Evolutionary conservation across 2,329 filamentous ascomycete species (phyloP), one percentile per base, ranked within the genome.

Genomic region (Lecanicillium sp.): DNA sequence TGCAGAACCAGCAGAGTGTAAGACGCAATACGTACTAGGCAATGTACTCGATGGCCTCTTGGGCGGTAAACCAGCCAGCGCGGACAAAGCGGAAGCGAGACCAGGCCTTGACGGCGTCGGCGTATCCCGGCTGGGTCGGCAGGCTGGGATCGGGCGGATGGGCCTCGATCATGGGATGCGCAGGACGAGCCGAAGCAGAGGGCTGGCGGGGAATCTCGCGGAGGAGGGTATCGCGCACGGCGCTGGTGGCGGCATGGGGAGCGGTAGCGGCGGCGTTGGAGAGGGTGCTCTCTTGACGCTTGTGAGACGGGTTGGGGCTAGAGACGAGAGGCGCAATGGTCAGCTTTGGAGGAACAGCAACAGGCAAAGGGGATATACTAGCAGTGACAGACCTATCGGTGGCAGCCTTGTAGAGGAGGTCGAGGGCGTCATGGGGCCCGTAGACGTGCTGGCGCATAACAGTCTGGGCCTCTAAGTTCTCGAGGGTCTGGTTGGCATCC

Each of bases 61-160:
- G 80, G 1, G 90, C 85, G 0, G 88, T 94, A 58, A 98, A 92
- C 90, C 90, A 97, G 9, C 92, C 92, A 8, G 88, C 88, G 39
- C 88, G 81, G n/a, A 97, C 90, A 56, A 97, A 97, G 31, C 89
- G 81, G 58, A 96, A 89, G 46, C 87, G 74, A 2, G 82, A 79
- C 92, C 92, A 98, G n/a, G 87, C 84, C 52, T 79, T 81, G 43
- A 95, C 65, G 1, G 89, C 89, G 42, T 84, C 77, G 30, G 74
- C 65, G 49, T 81, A 81, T 36, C 79, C 71, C 20, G 71, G 65
- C 45, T 77, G 68, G 36, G 64, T 49, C 45, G 68, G 59, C 45
- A 68, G 50, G 7, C 7, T 25, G 11, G 22, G 22, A 41, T 66
- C 61, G 29, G 68, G 51, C 46, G 66, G 60, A 62, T 34, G 71